phyloP scores from a whole-genome alignment of 2,329 filamentous ascomycete species.

The Proliferodiscus dingleyae region DNA sequence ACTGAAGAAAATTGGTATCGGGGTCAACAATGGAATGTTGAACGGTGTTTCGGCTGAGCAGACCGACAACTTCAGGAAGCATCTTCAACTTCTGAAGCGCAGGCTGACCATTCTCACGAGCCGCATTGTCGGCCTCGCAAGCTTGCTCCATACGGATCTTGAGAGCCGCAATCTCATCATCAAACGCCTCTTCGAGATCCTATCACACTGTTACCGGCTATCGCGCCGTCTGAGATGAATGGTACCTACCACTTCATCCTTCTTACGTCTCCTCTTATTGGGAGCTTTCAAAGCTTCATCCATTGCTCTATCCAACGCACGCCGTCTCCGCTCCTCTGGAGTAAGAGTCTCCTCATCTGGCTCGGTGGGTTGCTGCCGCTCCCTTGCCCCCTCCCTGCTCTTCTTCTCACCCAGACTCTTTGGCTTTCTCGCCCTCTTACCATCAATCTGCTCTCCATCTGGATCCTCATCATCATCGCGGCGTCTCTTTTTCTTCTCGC shows the following conservation, averaged over 20 bases:
- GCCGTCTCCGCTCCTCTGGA: conserved; percentile 76
- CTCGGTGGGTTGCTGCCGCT: conserved; percentile 46
- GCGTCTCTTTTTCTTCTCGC: conserved; percentile 66
- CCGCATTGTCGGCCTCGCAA: conserved; percentile 78
- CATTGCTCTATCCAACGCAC: conserved; percentile 81
- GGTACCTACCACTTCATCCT: conserved; percentile 76
- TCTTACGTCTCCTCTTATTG: conserved; percentile 61
- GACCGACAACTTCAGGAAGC: conserved; percentile 79
- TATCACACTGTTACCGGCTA: conserved; percentile 34
- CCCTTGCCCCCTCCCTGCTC: conserved; percentile 27
- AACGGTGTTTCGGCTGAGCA: conserved; percentile 85
- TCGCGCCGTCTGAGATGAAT: not conserved
- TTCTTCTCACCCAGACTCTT: conserved; percentile 36
- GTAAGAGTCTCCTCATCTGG: conserved; percentile 73
- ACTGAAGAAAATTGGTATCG: conserved; percentile 90
- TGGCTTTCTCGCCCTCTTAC: conserved; percentile 43
- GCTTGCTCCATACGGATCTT: conserved; percentile 88
- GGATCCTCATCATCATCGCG: conserved; percentile 41
- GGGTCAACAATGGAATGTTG: conserved; percentile 84
- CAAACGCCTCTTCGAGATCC: conserved; percentile 87
- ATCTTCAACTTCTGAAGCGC: conserved; percentile 92
- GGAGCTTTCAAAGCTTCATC: conserved; percentile 84
- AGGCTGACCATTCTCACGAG: conserved; percentile 72
- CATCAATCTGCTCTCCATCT: conserved; percentile 48
- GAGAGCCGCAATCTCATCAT: conserved; percentile 83